A percentile compares a stretch with the other conserved stretches of the same genome.
phyloP scores from a whole-genome alignment of 306 rosid genomes.

The Quercus mongolica region DNA sequence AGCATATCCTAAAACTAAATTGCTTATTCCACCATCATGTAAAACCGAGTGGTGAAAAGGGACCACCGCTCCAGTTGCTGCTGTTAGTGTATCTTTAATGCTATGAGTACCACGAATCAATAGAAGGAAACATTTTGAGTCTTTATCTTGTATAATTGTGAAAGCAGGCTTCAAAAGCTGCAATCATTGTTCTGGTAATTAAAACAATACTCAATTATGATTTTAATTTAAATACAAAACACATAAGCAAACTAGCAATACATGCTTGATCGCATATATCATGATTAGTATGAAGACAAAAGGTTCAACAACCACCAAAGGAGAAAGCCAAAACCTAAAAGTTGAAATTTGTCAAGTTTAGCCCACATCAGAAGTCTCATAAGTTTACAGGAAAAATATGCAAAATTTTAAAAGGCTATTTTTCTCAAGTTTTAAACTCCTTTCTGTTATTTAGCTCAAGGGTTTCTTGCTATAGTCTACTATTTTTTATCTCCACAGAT shows the following conservation, averaged over 20 bases:
- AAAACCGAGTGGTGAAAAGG: slow-evolving; percentile 93
- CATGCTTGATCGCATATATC: not conserved
- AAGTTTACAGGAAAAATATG: not conserved
- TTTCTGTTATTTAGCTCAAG: not conserved
- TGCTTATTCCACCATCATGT: slow-evolving; percentile 94
- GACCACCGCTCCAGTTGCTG: slow-evolving; percentile 93
- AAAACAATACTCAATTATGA: slow-evolving; percentile 19
- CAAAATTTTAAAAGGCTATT: not conserved
- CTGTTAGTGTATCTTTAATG: slow-evolving; percentile 95
- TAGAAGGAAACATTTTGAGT: slow-evolving; percentile 80
- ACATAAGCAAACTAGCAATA: not conserved
- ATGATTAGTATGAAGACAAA: not conserved
- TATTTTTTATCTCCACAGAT: not conserved
- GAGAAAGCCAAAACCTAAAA: not conserved
- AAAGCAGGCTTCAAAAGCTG: slow-evolving; percentile 98
- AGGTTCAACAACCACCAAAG: not conserved
- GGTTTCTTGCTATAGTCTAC: not conserved
- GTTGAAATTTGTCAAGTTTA: not conserved
- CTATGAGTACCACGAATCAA: slow-evolving; percentile 97
- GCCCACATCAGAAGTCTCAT: not conserved
- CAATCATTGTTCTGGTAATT: slow-evolving; percentile 24
- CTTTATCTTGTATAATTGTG: slow-evolving; percentile 69
- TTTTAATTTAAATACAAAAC: not conserved
- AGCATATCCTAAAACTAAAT: slow-evolving; percentile 91
- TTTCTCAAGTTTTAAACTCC: not conserved